These are phyloP conservation scores for Elongisporangium senticosum DNA, from an alignment of 352 stramenopile species.

Conservation along the genomic window DNA sequence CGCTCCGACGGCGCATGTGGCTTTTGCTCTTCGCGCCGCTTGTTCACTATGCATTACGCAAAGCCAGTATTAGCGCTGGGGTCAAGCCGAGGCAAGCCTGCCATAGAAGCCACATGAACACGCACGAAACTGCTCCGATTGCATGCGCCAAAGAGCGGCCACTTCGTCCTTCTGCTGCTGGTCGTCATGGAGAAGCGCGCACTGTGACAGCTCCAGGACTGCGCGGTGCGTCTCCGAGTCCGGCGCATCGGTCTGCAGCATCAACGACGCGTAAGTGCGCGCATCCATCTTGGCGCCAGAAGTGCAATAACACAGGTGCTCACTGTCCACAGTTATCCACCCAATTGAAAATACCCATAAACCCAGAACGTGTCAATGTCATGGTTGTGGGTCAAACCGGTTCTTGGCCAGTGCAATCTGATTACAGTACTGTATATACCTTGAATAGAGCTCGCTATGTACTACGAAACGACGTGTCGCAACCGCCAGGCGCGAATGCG, in stretches of 20 bases:
- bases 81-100: not conserved
- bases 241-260: not conserved
- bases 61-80: not conserved
- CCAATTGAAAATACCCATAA: not conserved
- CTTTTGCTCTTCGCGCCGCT: constrained; percentile 14
- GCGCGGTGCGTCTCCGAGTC: not conserved
- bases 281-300: not conserved
- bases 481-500: not conserved
- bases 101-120: constrained; percentile 1
- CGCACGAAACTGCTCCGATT: constrained; percentile 39
- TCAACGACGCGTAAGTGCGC: not conserved
- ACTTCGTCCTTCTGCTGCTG: constrained; percentile 1
- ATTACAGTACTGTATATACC: not conserved
- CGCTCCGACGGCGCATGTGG: constrained; percentile 20
- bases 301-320: not conserved
- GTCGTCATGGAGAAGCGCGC: not conserved
- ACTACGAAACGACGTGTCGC: not conserved
- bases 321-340: not conserved
- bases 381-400: not conserved
- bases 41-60: constrained; percentile 16
- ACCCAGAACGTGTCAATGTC: not conserved
- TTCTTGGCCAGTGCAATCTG: not conserved
- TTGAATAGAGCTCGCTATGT: not conserved
- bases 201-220: not conserved
- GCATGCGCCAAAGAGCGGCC: constrained; percentile 30